Base-by-base conservation (phyloP, 768 basidiomycete species). In the Phaffia australis region DNA sequence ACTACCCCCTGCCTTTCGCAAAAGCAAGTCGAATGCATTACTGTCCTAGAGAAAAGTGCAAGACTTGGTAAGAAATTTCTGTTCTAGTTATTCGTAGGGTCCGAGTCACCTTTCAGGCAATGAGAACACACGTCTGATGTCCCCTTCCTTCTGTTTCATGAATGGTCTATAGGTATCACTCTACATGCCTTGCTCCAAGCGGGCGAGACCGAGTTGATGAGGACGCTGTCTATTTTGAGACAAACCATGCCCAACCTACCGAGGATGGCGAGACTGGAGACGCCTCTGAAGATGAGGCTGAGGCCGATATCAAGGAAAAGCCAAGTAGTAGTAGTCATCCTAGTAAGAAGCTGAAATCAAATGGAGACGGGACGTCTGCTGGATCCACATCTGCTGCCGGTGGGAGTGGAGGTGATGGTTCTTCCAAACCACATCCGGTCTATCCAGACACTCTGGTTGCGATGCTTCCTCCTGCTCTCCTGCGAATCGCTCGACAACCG, bases 41-140 rank as follows among this genome's bases (percentile, higher is more conserved):
- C 63, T 69, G 67, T 46, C 67, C 67, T 50, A 30, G 61, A 27
- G 32, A 56, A 5, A 52, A 19, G 21, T 69, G 67, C 50, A 47
- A 58, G 32, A 35, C 21, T 19, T 69, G 67, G 67, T 63, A 19
- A n/a, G 55, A 46, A 6, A 27, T 56, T 4, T 25, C 35, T 64
- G 19, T 16, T 32, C 18, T 8, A 30, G 14, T 14, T 60, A 60
- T 16, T 61, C 58, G 23, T 23, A 27, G n/a, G 15, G 14, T 14
- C 3, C 4, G 47, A 11, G 25, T 11, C 27, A 16, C 15, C n/a
- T 27, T 42, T 46, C 60, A 27, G 46, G 25, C 50, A 23, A 6
- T 6, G 8, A 8, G 18, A 7, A 35, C 50, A 23, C 18, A n/a
- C 25, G 25, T n/a, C 4, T 15, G 35, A 59, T 32, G 57, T 60